Evolutionary conservation across 179 eudicot genomes (phyloP).

Genomic region (Beta lomatogona): DNA sequence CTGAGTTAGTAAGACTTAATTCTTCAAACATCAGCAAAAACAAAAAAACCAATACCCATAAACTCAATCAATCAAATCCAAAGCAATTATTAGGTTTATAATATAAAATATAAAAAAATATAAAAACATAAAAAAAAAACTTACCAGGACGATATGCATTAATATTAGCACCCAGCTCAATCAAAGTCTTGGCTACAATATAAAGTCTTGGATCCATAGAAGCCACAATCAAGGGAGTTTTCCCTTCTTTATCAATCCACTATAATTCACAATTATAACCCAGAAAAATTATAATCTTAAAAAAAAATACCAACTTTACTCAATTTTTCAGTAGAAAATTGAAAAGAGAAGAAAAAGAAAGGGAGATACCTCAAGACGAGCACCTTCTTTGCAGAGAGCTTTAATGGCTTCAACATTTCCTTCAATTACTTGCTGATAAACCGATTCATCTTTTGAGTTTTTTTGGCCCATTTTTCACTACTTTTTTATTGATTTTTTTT

Average conservation of each 20-base stretch:
- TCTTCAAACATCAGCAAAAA: constrained; percentile 1
- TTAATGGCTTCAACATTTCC: constrained; percentile 68
- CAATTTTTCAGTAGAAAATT: background rate
- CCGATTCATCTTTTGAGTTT: constrained; percentile 68
- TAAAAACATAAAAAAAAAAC: constrained; percentile 1
- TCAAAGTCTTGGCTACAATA: constrained; percentile 73
- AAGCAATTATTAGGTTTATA: background rate
- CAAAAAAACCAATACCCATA: background rate
- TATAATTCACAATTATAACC: constrained; percentile 35
- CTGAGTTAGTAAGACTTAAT: background rate
- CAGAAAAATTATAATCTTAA: constrained; percentile 9
- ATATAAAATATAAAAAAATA: background rate
- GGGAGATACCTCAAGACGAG: constrained; percentile 67
- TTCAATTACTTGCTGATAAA: constrained; percentile 69
- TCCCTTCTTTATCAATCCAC: constrained; percentile 94
- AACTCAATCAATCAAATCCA: background rate
- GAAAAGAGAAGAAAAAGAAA: background rate
- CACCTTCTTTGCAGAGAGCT: constrained; percentile 70
- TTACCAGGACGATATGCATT: constrained; percentile 90
- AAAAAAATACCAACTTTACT: background rate
- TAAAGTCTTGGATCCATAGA: constrained; percentile 68
- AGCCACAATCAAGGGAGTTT: constrained; percentile 82
- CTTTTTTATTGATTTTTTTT: background rate
- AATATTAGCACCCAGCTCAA: constrained; percentile 94
- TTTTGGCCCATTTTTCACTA: constrained; percentile 63